Conservation (phyloP, 1,284 basidiomycete genomes). For the Gymnopus androsaceus region DNA sequence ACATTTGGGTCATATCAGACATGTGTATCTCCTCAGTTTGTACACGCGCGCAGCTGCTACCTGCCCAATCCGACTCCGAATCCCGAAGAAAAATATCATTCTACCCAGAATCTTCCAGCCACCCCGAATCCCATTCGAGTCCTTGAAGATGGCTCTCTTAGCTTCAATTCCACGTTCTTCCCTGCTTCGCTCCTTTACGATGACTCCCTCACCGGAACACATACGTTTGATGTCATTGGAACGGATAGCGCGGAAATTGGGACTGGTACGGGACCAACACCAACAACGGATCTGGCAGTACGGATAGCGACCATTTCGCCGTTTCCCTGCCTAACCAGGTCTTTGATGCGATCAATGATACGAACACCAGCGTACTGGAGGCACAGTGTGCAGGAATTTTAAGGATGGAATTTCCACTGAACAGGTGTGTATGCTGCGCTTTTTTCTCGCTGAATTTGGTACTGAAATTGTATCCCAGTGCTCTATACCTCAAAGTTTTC, state of each 20-base stretch:
- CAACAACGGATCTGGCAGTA: neutral
- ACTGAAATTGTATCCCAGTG: constrained; percentile 19
- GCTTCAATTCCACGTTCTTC: too few species aligned
- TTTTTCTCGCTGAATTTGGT: constrained; percentile 1
- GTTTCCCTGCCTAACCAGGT: constrained; percentile 45
- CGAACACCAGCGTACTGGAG: constrained; percentile 48
- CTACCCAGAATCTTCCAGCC: constrained; percentile 26
- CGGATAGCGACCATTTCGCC: constrained; percentile 31
- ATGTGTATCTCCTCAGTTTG: constrained; percentile 33
- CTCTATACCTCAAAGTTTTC: constrained; percentile 33
- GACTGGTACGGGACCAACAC: too few species aligned
- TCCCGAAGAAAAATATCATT: too few species aligned
- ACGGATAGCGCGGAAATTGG: constrained; percentile 38
- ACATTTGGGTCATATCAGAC: constrained; percentile 58
- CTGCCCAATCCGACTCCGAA: too few species aligned
- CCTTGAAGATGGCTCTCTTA: too few species aligned
- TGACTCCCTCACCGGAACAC: constrained; percentile 55
- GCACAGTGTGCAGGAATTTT: constrained; percentile 53
- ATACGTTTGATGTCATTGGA: constrained; percentile 51
- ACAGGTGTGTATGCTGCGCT: constrained; percentile 42
- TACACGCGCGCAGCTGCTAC: neutral
- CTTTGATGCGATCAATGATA: constrained; percentile 56
- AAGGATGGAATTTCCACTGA: constrained; percentile 58
- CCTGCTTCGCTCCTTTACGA: constrained; percentile 56
- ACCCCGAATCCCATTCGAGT: too few species aligned